Evolutionary conservation across 768 basidiomycete species (phyloP).

Genomic region (Leccinum arenicola): DNA sequence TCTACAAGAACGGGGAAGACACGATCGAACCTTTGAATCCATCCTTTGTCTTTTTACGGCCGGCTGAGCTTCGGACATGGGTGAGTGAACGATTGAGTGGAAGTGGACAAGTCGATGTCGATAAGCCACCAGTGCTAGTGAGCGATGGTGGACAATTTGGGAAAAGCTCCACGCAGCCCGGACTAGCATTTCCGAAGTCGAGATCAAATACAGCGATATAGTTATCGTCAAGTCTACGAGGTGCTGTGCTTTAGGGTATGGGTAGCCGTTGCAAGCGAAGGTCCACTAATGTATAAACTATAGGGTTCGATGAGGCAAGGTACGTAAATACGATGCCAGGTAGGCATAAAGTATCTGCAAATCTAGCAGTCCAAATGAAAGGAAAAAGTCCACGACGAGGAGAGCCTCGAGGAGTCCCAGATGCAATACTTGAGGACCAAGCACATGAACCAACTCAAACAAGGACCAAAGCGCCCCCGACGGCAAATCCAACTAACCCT

Average conservation of each 20-base stretch:
- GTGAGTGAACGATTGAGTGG: background rate
- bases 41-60: slow-evolving; percentile 43
- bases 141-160: background rate
- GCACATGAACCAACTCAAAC: slow-evolving; percentile 31
- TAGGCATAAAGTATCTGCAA: slow-evolving; percentile 22
- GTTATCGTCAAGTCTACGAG: slow-evolving; percentile 12
- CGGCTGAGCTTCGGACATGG: slow-evolving; percentile 27
- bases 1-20: background rate
- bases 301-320: slow-evolving; percentile 26
- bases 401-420: slow-evolving; percentile 7
- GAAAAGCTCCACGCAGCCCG: background rate
- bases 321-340: slow-evolving; percentile 14
- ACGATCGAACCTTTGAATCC: slow-evolving; percentile 36
- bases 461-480: slow-evolving; percentile 48
- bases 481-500: slow-evolving; percentile 41
- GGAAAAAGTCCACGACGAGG: slow-evolving; percentile 13
- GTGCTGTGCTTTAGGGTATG: slow-evolving; percentile 18
- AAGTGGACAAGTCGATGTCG: slow-evolving; percentile 1
- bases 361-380: slow-evolving; percentile 19
- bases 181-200: background rate
- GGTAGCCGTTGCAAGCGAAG: slow-evolving; percentile 6
- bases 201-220: background rate
- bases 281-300: slow-evolving; percentile 25
- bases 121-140: background rate
- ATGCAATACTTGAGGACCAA: slow-evolving; percentile 7